Evolutionary conservation across 2,329 filamentous ascomycete species (phyloP), one percentile per base, ranked within the genome.

Genomic region (Cryphonectria japonica): DNA sequence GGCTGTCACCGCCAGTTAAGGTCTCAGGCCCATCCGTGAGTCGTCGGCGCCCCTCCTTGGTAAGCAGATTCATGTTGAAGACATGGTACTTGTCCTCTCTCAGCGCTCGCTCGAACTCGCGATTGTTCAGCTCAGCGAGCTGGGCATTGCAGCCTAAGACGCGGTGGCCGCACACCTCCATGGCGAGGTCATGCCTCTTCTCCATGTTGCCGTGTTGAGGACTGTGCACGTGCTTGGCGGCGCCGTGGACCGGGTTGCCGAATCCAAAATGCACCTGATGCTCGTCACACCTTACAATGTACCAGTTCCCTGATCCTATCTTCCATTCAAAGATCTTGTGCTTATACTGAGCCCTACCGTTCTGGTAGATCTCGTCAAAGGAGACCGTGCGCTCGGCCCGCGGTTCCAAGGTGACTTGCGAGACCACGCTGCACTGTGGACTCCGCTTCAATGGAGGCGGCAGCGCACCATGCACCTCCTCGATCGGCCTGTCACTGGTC

Each of bases 201-300:
- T 76, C 72, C 39, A 76, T 75, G 39, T 75, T 69, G 9, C 76
- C 76, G 52, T 83, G 82, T 19, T 75, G 67, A 6, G 71, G 71
- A 29, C 78, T 76, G 57, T 76, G 76, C 0, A 83, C 73, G 64
- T 84, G 82, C 68, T 82, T 83, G 0, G 80, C 81, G 0, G 81
- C 82, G 26, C 81, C 82, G 8, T 72, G 67, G 1, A 82, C 69
- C 0, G 81, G 78, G 46, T 78, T 78, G 14, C 70, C 69, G 62
- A 66, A 69, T 14, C 76, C 79, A 71, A 84, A 83, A 34, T 81
- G 80, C 9, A 82, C 75, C 34, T 69, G 67, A 26, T 83, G 82
- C 66, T 82, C 77, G 46, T 82, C 79, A 74, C 82, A 83, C 67
- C 78, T 80, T 2, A 82, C 69, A 7, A 83, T 81, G 68, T 82